Evolutionary conservation across 2,329 filamentous ascomycete genomes (phyloP), one percentile per base, ranked within the genome.

Genomic region (Arthrobotrys iridis): DNA sequence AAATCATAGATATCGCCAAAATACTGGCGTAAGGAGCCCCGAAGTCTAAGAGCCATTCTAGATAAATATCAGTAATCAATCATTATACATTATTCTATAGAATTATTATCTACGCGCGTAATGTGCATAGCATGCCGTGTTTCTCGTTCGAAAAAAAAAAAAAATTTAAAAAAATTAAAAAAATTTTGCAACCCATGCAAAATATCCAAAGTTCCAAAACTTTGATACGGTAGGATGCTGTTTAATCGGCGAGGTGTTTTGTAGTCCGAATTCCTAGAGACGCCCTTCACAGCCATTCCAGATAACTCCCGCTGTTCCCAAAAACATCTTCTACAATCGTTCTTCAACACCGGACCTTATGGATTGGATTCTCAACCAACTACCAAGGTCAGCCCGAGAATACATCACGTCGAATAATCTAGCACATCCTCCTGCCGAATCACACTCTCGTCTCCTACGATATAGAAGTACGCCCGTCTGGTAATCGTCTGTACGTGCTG

Each of bases 391-490:
- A n/a, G n/a, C n/a, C n/a, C n/a, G n/a, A n/a, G n/a, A n/a, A 37
- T 37, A 11, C 20, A 3, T 71, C 50, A 79, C 77, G 33, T 80
- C 80, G 13, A 80, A 79, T 83, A 72, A 83, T 74, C 62, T n/a
- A 74, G 30, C 13, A 66, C 62, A 22, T 74, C 71, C 30, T 68
- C 71, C 58, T 70, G 48, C 24, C 71, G 84, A 45, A 86, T 83
- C 70, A 86, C 84, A 72, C 85, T 86, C 79, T 88, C 87, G 81
- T 97, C 93, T 79, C 95, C 95, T 78, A 90, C 90, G 82, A 93
- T 92, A 86, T 99, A 99, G 86, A 97, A 99, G 88, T 92, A 96
- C 63, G 93, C 90, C 81, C 94, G 91, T 81, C 89, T 88, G 81
- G 90, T 88, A 79, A 99, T 90, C 81, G 92, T 90, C 80, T 88